Evolutionary conservation across 1,284 basidiomycete species (phyloP), one percentile per base, ranked within the genome.

Genomic region (Ganoderma leucocontextum): DNA sequence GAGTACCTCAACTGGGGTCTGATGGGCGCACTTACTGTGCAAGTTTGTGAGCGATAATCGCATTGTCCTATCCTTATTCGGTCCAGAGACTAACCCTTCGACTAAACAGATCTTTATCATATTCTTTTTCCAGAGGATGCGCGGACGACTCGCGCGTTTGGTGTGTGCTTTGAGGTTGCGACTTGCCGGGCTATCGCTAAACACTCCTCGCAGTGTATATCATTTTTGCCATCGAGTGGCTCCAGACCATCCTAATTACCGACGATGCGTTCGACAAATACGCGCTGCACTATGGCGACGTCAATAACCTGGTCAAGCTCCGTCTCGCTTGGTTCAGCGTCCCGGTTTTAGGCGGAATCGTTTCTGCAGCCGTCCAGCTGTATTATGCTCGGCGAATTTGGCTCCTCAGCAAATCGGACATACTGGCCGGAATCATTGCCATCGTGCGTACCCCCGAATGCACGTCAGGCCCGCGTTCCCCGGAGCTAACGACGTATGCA

Each of bases 261-360:
- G 49, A 66, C 8, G 53, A 58, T 2, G 62, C 67, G 8, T 73
- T 74, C 62, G 41, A 73, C 4, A 65, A 61, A 58, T 69, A 67
- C 49, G 69, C 75, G 2, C 70, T 72, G 60, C 44, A 64, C 15
- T 75, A 66, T 47, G 75, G 74, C 9, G 49, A 70, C 62, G 29
- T 61, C 4, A 44, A 35, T 4, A 55, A 60, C 36, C 47, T 75
- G 12, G 47, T 60, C 57, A 35, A 61, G 5, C 69, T 71, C 39
- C 62, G 72, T 62, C 69, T 67, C 49, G 60, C 63, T 1, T 76
- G 75, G 75, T 70, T 76, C 65, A 72, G 71, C 65, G 66, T 72
- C 39, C 66, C 71, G 9, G 61, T 76, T 38, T 70, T 76, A 67
- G 70, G 68, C 44, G 69, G 62, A 4, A 19, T 76, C 2, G 59